phyloP scores from a whole-genome alignment of 176 grass and related monocot species.

The Microstegium vimineum region DNA sequence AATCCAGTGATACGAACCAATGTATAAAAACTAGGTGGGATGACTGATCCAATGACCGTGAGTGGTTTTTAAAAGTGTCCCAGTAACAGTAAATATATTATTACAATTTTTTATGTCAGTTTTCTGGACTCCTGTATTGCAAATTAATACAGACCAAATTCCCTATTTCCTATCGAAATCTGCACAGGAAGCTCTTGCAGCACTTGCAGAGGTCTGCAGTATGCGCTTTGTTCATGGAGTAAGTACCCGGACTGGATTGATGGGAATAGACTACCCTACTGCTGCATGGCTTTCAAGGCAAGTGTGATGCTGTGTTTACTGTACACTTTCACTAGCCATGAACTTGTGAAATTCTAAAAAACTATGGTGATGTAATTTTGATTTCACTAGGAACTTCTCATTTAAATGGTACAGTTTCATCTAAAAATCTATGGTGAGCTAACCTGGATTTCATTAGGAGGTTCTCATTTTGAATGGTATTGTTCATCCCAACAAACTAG shows the following conservation, averaged over 20 bases:
- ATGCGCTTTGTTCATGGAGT: conserved; percentile 96
- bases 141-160: conserved; percentile 15
- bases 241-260: conserved; percentile 64
- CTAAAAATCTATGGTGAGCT: neutral
- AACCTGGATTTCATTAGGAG: neutral
- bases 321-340: too few relatives aligned
- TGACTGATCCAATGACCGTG: neutral
- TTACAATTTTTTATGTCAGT: neutral
- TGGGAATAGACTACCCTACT: conserved; percentile 96
- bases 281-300: too few relatives aligned
- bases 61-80: neutral
- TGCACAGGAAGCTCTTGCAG: conserved; percentile 63
- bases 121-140: neutral
- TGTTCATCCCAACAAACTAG: neutral
- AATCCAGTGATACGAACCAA: neutral
- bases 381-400: neutral
- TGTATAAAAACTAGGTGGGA: neutral
- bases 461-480: neutral
- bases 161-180: conserved; percentile 24
- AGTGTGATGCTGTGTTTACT: too few relatives aligned
- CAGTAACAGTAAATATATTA: conserved; percentile 2
- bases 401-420: neutral
- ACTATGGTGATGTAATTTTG: neutral
- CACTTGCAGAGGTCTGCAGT: conserved; percentile 83
- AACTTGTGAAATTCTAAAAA: conserved; percentile 1